phyloP scores from a whole-genome alignment of 352 stramenopile species.

The Globisporangium okanoganense region DNA sequence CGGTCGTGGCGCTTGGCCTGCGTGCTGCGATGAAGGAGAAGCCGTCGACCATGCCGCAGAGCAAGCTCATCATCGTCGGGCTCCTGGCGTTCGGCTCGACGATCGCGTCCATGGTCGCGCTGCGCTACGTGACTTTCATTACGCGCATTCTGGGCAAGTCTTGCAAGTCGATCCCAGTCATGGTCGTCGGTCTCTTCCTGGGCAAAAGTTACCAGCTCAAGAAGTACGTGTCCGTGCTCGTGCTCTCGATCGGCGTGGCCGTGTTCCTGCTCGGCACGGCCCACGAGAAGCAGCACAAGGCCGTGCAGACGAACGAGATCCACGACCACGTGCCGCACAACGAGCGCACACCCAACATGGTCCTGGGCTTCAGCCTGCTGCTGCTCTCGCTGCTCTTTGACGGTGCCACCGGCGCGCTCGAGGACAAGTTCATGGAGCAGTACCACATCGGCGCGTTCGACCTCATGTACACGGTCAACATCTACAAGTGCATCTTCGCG shows the following conservation, averaged over 20 bases:
- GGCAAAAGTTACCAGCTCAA: slow-evolving; percentile 78
- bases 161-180: slow-evolving; percentile 86
- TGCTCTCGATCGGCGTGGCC: slow-evolving; percentile 70
- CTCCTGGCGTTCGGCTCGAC: slow-evolving; percentile 73
- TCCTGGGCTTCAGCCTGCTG: slow-evolving; percentile 62
- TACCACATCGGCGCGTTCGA: slow-evolving; percentile 84
- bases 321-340: slow-evolving; percentile 35
- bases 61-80: slow-evolving; percentile 57
- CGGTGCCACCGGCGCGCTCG: slow-evolving; percentile 69
- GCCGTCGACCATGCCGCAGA: slow-evolving; percentile 68
- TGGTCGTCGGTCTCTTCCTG: slow-evolving; percentile 71
- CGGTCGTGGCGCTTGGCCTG: slow-evolving; percentile 55
- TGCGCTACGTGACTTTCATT: slow-evolving; percentile 86
- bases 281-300: slow-evolving; percentile 62
- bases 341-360: slow-evolving; percentile 59
- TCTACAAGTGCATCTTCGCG: slow-evolving; percentile 78
- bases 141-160: slow-evolving; percentile 85
- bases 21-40: slow-evolving; percentile 58
- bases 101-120: slow-evolving; percentile 76
- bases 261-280: slow-evolving; percentile 72
- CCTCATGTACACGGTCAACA: slow-evolving; percentile 86
- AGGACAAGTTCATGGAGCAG: slow-evolving; percentile 80
- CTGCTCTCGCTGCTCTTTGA: slow-evolving; percentile 77
- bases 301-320: slow-evolving; percentile 36
- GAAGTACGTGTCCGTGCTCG: slow-evolving; percentile 78